These are phyloP conservation scores for Trapa incisa DNA, from an alignment of 345 rosid species.

Conservation along the genomic window DNA sequence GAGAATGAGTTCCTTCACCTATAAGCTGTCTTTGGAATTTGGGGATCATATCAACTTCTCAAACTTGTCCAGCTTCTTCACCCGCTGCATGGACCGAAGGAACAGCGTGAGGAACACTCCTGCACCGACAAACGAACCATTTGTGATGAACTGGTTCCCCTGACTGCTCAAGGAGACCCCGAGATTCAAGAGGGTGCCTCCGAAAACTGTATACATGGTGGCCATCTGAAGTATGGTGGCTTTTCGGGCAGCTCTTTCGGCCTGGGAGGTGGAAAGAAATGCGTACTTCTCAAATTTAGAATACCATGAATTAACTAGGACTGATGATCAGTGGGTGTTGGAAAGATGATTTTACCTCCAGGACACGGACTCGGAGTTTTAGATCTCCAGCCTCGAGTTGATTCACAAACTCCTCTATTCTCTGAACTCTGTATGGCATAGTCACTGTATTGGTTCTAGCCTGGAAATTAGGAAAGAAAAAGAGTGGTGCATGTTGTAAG, in stretches of 20 bases:
- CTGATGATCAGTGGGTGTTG: not conserved
- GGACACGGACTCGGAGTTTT: constrained; percentile 89
- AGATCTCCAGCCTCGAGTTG: constrained; percentile 85
- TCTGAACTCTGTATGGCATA: constrained; percentile 77
- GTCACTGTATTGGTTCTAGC: constrained; percentile 66
- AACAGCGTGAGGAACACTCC: constrained; percentile 54
- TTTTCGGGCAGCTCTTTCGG: constrained; percentile 84
- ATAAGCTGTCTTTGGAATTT: not conserved
- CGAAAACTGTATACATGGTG: constrained; percentile 67
- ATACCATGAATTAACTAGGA: not conserved
- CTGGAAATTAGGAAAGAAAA: constrained; percentile 21
- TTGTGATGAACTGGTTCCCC: constrained; percentile 55
- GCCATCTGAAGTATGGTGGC: constrained; percentile 90
- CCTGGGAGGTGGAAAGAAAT: constrained; percentile 25
- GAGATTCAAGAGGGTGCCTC: constrained; percentile 69
- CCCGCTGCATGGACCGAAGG: constrained; percentile 69
- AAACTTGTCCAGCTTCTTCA: constrained; percentile 67
- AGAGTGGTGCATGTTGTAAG: not conserved
- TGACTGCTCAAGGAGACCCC: constrained; percentile 61
- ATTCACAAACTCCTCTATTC: constrained; percentile 73
- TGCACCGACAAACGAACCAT: constrained; percentile 76
- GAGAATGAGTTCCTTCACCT: too few relatives aligned
- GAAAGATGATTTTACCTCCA: constrained; percentile 45
- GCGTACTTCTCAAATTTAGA: not conserved
- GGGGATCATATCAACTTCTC: constrained; percentile 76